Base-by-base conservation (phyloP, 495 filamentous ascomycete genomes). In the Sordaria brevicollis region DNA sequence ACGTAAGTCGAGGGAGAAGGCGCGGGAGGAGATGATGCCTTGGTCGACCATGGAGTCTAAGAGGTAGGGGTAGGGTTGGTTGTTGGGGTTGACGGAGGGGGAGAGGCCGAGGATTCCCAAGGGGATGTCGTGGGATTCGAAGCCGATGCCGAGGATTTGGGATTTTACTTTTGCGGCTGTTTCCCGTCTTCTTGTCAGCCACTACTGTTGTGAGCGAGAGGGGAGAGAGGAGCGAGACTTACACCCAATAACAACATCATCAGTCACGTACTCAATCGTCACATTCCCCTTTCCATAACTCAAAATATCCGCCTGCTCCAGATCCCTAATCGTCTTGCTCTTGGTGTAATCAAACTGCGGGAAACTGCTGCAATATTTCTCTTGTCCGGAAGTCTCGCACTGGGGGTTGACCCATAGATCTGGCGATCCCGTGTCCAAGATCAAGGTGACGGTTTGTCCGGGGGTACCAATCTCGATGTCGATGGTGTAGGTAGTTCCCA, bases 21-120 rank as follows among this genome's bases (percentile, higher is more conserved):
- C 87, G 71, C 86, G 89, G 29, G 87, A 89, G 65, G 89, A 84
- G 75, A 92, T 92, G 36, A 89, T 54, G 5, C 86, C 88, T 57
- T 87, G 81, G 10, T 83, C 71, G 9, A 85, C 86, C 76, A 96
- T 82, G 5, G 83, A 83, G 73, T 87, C 85, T 65, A 92, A 89
- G 8, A 94, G 79, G 69, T 91, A 92, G 15, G 86, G 76, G 72
- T 95, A 95, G 33, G 79, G 69, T 17, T 81, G 74, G 34, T 81
- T 81, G 34, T 80, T 80, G 19, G 76, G 68, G 35, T 82, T 78
- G 17, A 83, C 77, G 69, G 84, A 88, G 8, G 80, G 90, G 15
- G 80, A 81, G 49, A 96, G 86, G 25, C 92, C 92, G 36, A 96
- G 76, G 38, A 96, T 90, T 65, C 92, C 92, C 74, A 89, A 86